Base-by-base conservation (phyloP, 2,329 filamentous ascomycete species). In the Colletotrichum somersetense region DNA sequence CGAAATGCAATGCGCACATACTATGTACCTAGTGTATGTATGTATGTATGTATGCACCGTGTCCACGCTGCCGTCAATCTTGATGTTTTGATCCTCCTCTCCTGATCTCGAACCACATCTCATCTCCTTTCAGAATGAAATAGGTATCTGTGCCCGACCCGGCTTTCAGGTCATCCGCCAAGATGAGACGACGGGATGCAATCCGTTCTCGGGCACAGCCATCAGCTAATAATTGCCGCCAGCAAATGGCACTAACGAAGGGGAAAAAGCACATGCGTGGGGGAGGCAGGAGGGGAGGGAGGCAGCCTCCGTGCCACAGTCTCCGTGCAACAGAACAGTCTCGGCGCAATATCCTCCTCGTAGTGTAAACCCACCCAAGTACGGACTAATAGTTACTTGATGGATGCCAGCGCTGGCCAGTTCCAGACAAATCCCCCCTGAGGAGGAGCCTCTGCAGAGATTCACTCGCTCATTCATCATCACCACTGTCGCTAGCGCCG, bases 151-250 rank as follows among this genome's bases (percentile, higher is more conserved):
- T 69, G 58, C 66, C 18, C 46, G 20, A 61, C 52, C 48, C 61
- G n/a, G 46, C 65, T 38, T 57, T 59, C 53, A 72, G 69, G 66
- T 64, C 63, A 65, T 30, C 50, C 30, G 40, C n/a, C 53, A 61
- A 65, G 46, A 72, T 70, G 66, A 72, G 70, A 70, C 70, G 70
- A 72, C 70, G 70, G 66, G 52, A 70, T 20, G 14, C 18, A 70
- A 65, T 65, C 70, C 61, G 70, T 72, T 48, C 70, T 44, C 44
- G 30, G 40, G 33, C 38, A 52, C 50, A 62, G 50, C 40, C 12
- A 69, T 72, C 33, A 56, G 59, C 69, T 44, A 33, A 40, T 38
- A 40, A 40, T 11, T 38, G 35, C 35, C 62, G 33, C 44, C 30
- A 40, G 20, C 7, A 12, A n/a, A 30, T 30, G 4, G 30, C 58